Evolutionary conservation across 352 stramenopile species (phyloP).

Genomic region (Chloridella minuta): DNA sequence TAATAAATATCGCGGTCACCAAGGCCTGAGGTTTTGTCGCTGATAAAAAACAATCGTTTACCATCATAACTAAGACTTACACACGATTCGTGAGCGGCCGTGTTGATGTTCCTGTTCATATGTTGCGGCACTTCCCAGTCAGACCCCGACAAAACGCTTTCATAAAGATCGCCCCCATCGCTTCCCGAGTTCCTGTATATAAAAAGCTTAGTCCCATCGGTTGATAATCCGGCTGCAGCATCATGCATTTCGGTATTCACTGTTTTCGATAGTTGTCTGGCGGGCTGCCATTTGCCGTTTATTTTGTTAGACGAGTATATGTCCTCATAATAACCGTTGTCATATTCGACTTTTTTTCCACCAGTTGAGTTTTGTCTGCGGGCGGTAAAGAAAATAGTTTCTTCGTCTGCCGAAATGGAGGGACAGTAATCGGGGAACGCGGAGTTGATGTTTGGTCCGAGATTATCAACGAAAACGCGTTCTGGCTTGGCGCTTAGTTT

Average conservation of each 20-base stretch:
- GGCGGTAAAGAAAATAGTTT: neutral
- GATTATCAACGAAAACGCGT: neutral
- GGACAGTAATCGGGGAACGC: neutral
- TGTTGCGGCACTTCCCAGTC: neutral
- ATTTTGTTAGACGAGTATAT: neutral
- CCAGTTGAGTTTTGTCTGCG: neutral
- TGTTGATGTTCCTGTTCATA: neutral
- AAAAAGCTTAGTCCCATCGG: neutral
- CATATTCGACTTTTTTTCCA: neutral
- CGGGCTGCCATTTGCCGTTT: neutral
- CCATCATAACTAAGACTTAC: neutral
- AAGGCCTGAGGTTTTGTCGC: neutral
- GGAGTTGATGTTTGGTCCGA: neutral
- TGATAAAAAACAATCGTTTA: neutral
- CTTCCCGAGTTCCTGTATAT: neutral
- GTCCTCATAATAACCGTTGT: neutral
- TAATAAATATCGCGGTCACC: neutral
- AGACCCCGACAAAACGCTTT: neutral
- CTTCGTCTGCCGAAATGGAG: neutral
- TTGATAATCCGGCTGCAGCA: neutral
- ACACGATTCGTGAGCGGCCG: neutral
- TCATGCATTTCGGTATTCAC: neutral
- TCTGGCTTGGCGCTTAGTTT: neutral
- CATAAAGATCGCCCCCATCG: neutral
- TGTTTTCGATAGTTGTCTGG: neutral